These are phyloP conservation scores for Paramecium biaurelia DNA, from an alignment of 73 alveolate genomes.

Conservation along the genomic window DNA sequence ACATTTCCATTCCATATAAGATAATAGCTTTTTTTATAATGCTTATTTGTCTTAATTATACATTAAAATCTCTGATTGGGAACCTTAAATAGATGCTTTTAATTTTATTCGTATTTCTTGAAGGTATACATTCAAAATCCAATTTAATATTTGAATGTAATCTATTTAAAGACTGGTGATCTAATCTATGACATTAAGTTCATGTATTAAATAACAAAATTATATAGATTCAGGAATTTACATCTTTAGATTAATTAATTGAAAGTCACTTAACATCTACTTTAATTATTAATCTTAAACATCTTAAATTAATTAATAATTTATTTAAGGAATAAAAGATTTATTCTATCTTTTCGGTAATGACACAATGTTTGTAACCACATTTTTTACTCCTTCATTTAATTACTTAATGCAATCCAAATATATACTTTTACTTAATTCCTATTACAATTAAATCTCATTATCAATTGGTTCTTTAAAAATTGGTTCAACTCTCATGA, in stretches of 20 bases:
- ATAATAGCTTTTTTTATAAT: background rate
- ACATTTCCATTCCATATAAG: conserved; percentile 39
- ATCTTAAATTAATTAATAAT: background rate
- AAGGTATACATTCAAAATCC: background rate
- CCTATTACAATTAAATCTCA: background rate
- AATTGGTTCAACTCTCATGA: conserved; percentile 47
- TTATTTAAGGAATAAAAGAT: background rate
- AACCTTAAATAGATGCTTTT: background rate
- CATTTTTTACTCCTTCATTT: background rate
- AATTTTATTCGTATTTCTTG: background rate
- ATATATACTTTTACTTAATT: conserved; percentile 13
- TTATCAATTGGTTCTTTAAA: conserved; percentile 42
- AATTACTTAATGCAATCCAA: background rate
- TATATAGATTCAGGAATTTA: background rate
- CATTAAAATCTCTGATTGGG: background rate
- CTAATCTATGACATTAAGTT: background rate
- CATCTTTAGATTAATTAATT: background rate
- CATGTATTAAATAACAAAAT: background rate
- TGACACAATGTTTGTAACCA: background rate
- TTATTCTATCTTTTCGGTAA: background rate
- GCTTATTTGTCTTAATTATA: conserved; percentile 17
- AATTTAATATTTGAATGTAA: background rate
- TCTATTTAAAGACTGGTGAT: background rate
- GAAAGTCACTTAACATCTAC: background rate
- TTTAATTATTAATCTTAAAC: background rate